Conservation (phyloP, 225 moss, liverwort and hornwort genomes). For the Pseudoscleropodium purum region DNA sequence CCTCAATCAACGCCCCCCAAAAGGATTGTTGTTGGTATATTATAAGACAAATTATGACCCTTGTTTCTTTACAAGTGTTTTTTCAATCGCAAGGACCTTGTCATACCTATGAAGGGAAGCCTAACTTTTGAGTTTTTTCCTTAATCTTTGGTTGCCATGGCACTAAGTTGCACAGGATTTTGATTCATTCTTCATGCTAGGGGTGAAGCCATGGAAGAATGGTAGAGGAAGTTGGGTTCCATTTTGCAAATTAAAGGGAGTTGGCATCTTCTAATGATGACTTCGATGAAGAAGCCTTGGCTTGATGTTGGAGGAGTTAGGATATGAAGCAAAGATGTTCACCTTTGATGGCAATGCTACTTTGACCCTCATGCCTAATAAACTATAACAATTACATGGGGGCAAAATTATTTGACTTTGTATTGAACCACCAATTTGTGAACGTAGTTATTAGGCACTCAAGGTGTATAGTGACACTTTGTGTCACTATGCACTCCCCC, state of each 20-base stretch:
- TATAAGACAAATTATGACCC: not conserved
- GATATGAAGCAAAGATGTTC: not conserved
- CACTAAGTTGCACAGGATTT: rapidly evolving
- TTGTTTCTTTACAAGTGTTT: not conserved
- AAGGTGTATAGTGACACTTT: no score
- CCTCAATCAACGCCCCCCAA: rapidly evolving
- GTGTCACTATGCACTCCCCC: no score
- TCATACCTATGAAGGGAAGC: rapidly evolving
- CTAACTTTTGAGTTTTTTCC: not conserved
- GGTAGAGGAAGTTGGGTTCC: rapidly evolving
- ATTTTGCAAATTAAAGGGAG: not conserved
- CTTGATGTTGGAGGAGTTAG: not conserved
- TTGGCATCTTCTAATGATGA: not conserved
- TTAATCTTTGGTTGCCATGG: rapidly evolving
- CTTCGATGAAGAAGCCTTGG: not conserved
- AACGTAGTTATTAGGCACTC: no score
- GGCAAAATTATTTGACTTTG: no score
- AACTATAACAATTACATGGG: no score
- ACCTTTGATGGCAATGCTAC: not conserved
- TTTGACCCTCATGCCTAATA: no score
- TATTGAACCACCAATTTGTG: no score
- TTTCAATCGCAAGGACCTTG: rapidly evolving
- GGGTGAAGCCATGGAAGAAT: rapidly evolving
- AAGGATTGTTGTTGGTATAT: not conserved
- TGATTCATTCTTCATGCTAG: not conserved